These are phyloP conservation scores for Periconia digitata DNA, from an alignment of 2,329 filamentous ascomycete genomes.

Conservation along the genomic window DNA sequence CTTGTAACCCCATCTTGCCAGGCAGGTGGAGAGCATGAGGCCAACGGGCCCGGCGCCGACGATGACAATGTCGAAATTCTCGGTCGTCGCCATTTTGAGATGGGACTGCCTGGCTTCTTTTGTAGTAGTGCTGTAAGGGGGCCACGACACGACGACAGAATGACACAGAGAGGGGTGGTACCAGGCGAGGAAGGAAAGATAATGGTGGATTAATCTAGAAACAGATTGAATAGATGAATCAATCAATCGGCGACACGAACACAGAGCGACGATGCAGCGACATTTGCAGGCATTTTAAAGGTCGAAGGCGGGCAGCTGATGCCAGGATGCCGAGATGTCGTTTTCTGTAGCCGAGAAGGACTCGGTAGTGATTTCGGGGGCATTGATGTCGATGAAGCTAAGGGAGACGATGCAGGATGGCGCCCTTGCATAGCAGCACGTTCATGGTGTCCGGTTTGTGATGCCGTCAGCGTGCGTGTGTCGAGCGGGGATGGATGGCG, in stretches of 20 bases:
- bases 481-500: conserved; percentile 15
- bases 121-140: conserved; percentile 9
- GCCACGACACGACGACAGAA: neutral
- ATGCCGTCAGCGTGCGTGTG: conserved; percentile 13
- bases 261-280: neutral
- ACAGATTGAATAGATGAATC: neutral
- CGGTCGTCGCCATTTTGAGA: conserved; percentile 20
- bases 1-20: conserved; percentile 90
- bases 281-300: conserved; percentile 8
- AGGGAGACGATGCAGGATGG: neutral
- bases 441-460: conserved; percentile 11
- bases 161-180: neutral
- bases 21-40: conserved; percentile 81
- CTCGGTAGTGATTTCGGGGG: conserved; percentile 18
- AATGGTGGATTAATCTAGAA: neutral
- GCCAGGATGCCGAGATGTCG: conserved; percentile 12
- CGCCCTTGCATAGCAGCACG: neutral
- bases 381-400: conserved; percentile 2
- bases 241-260: neutral
- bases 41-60: conserved; percentile 88
- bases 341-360: conserved; percentile 16
- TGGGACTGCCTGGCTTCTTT: conserved; percentile 6
- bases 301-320: neutral
- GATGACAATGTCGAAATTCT: conserved; percentile 71
- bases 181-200: neutral